Percentiles rank a stretch among this genome's conserved stretches.
These are phyloP conservation scores for Huiozyma naganishii DNA, from an alignment of 805 yeast genomes.

Conservation along the genomic window DNA sequence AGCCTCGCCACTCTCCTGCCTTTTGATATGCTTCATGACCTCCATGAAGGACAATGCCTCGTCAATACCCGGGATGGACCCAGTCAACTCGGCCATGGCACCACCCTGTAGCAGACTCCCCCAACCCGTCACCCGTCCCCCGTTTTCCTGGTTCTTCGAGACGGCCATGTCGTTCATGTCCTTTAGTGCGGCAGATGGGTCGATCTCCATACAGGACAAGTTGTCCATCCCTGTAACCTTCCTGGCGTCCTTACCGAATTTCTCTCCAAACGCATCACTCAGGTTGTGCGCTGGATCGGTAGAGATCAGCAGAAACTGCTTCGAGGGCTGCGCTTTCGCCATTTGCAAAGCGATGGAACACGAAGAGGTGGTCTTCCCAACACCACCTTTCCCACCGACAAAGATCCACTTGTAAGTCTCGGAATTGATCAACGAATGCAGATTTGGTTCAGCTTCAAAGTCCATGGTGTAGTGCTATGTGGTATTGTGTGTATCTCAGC, in stretches of 20 bases:
- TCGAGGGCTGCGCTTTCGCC: slow-evolving; percentile 69
- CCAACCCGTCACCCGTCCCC: slow-evolving; percentile 29
- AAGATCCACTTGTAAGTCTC: slow-evolving; percentile 84
- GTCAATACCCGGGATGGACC: slow-evolving; percentile 95
- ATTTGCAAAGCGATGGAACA: slow-evolving; percentile 91
- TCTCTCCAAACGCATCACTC: slow-evolving; percentile 96
- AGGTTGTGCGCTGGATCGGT: slow-evolving; percentile 98
- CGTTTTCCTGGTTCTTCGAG: slow-evolving; percentile 30
- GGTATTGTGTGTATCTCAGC: background rate
- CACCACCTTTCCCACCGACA: slow-evolving; percentile 99
- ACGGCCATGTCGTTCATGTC: slow-evolving; percentile 56
- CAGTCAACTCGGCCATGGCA: slow-evolving; percentile 67
- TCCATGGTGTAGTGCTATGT: slow-evolving; percentile 28
- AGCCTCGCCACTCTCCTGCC: slow-evolving; percentile 36
- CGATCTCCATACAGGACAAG: slow-evolving; percentile 96
- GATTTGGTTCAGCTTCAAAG: slow-evolving; percentile 58
- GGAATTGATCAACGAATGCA: slow-evolving; percentile 57
- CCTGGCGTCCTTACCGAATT: slow-evolving; percentile 94
- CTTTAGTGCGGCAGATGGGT: slow-evolving; percentile 86
- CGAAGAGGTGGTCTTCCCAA: slow-evolving; percentile 96
- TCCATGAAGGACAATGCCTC: slow-evolving; percentile 98
- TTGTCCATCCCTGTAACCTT: slow-evolving; percentile 81
- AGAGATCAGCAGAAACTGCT: slow-evolving; percentile 79
- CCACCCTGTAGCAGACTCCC: slow-evolving; percentile 28
- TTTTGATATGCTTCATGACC: slow-evolving; percentile 90